Percentiles rank a stretch among this genome's conserved stretches.
phyloP scores from a whole-genome alignment of 129 eudicot species.

The Ambrosia artemisiifolia region DNA sequence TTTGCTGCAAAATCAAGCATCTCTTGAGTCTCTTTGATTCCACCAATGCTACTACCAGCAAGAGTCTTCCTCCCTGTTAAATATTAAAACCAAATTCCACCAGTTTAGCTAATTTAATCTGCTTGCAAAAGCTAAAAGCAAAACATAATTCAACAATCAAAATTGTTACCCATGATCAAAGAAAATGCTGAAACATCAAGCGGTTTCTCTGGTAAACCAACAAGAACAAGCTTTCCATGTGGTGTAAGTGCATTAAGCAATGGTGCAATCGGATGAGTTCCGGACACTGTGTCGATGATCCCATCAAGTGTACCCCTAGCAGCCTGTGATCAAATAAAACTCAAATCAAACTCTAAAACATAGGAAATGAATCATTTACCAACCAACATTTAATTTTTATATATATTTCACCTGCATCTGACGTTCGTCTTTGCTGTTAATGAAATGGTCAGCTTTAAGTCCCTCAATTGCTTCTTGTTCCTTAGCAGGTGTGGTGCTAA shows the following conservation, averaged over 20 bases:
- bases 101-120: neutral
- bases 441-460: slow-evolving; percentile 47
- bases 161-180: slow-evolving; percentile 34
- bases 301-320: slow-evolving; percentile 47
- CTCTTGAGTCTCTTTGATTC: slow-evolving; percentile 61
- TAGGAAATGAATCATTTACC: neutral
- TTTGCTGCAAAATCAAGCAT: slow-evolving; percentile 64
- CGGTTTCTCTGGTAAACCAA: slow-evolving; percentile 48
- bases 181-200: slow-evolving; percentile 47
- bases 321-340: slow-evolving; percentile 27
- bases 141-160: neutral
- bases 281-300: slow-evolving; percentile 52
- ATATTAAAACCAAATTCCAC: neutral
- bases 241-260: slow-evolving; percentile 33
- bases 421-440: slow-evolving; percentile 32
- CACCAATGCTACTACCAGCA: slow-evolving; percentile 41
- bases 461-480: slow-evolving; percentile 36
- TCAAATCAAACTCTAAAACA: neutral
- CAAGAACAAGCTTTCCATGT: slow-evolving; percentile 53
- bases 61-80: slow-evolving; percentile 41
- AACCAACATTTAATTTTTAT: neutral
- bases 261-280: slow-evolving; percentile 37
- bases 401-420: slow-evolving; percentile 28
- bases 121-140: neutral
- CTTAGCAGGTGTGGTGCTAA: slow-evolving; percentile 47